Evolutionary conservation across 768 basidiomycete genomes (phyloP).

Genomic region (Podaxis rugospora): DNA sequence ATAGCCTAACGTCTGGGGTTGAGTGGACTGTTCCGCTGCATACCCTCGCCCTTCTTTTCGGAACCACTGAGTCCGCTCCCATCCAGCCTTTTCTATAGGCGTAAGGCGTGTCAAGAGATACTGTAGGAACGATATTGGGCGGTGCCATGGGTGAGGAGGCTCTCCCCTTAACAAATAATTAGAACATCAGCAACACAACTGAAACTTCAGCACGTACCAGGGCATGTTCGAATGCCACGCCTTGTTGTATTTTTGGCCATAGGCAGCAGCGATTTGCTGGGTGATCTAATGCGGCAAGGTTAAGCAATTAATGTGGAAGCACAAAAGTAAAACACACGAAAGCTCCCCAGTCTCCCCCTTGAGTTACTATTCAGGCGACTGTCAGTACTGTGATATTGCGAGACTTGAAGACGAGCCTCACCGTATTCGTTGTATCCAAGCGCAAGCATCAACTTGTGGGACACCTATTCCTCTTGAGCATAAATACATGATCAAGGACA

Average conservation of each 20-base stretch:
- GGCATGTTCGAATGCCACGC: constrained; percentile 51
- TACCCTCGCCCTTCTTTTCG: constrained; percentile 31
- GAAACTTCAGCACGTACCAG: constrained; percentile 24
- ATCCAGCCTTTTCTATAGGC: constrained; percentile 28
- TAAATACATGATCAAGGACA: not conserved
- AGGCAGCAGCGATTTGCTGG: constrained; percentile 21
- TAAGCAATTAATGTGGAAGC: not conserved
- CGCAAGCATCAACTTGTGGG: constrained; percentile 44
- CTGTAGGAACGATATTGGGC: constrained; percentile 22
- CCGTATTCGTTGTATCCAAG: constrained; percentile 47
- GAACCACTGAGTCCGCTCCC: constrained; percentile 26
- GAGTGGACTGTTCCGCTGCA: constrained; percentile 34
- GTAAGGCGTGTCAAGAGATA: constrained; percentile 25
- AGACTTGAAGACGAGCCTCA: constrained; percentile 9
- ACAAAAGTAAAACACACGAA: not conserved
- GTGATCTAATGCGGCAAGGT: constrained; percentile 18
- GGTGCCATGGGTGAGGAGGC: constrained; percentile 19
- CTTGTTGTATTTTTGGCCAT: constrained; percentile 37
- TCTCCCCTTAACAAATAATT: constrained; percentile 9
- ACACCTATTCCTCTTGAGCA: constrained; percentile 25
- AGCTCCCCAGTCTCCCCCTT: constrained; percentile 24
- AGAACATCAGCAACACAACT: not conserved
- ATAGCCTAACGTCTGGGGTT: constrained; percentile 53
- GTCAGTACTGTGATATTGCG: not conserved
- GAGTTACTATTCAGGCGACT: constrained; percentile 21